These are phyloP conservation scores for Acanthamoeba triangularis DNA, from an alignment of 208 protist species.

Conservation along the genomic window DNA sequence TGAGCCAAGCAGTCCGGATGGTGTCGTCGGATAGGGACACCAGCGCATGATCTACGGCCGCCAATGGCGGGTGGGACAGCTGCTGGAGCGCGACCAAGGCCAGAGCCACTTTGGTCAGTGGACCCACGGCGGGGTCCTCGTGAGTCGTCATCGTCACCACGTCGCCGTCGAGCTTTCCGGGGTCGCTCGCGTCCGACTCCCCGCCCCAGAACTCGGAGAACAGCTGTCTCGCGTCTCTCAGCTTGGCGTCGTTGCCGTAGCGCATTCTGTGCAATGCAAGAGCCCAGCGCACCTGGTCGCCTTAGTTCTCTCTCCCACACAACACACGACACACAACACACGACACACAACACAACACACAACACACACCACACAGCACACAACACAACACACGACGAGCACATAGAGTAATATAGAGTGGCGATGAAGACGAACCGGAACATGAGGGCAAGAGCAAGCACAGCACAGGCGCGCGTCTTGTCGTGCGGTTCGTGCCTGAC, in stretches of 20 bases:
- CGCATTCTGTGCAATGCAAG: background rate
- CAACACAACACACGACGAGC: too few species aligned
- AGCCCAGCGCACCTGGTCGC: too few species aligned
- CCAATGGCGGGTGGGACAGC: background rate
- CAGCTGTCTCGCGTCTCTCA: background rate
- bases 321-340: too few species aligned
- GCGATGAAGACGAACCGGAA: background rate
- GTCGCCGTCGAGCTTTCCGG: background rate
- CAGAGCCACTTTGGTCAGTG: background rate
- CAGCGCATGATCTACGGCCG: constrained; percentile 5
- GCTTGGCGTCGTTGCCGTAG: background rate
- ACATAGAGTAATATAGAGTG: background rate
- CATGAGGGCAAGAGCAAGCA: background rate
- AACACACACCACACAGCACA: too few species aligned
- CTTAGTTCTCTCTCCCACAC: background rate
- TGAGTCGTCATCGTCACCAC: background rate
- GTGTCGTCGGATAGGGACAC: background rate
- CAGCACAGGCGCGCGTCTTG: constrained; percentile 6
- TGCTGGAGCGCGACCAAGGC: constrained; percentile 5
- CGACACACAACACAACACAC: too few species aligned
- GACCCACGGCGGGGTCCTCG: constrained; percentile 6
- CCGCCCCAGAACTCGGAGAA: background rate
- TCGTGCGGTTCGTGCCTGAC: background rate
- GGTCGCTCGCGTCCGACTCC: background rate
- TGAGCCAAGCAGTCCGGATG: background rate